Conservation (phyloP, 2,329 filamentous ascomycete genomes). For the Rasamsonia emersonii region DNA sequence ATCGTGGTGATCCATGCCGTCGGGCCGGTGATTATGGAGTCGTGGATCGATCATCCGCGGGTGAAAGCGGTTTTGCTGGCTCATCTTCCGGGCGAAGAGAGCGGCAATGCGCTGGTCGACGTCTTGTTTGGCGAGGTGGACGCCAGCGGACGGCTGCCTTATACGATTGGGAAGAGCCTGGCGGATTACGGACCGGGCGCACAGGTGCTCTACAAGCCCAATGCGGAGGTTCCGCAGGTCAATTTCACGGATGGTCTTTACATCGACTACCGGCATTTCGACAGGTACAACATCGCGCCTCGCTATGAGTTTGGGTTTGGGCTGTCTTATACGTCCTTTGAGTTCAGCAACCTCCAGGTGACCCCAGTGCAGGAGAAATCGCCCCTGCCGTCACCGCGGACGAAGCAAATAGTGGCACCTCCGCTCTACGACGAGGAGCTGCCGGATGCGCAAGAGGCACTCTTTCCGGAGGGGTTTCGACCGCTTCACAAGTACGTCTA, state of each 20-base stretch:
- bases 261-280: conserved; percentile 84
- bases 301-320: conserved; percentile 83
- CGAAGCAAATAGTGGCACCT: conserved; percentile 33
- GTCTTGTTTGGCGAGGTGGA: conserved; percentile 71
- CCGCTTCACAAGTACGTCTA: conserved; percentile 63
- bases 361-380: conserved; percentile 42
- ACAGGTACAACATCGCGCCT: conserved; percentile 63
- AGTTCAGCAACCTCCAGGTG: conserved; percentile 48
- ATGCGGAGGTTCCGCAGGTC: conserved; percentile 66
- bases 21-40: conserved; percentile 70
- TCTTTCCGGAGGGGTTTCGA: conserved; percentile 55
- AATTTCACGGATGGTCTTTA: conserved; percentile 76
- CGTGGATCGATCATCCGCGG: conserved; percentile 67
- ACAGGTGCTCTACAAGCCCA: conserved; percentile 60
- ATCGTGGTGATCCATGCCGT: conserved; percentile 84
- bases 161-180: conserved; percentile 68
- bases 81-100: conserved; percentile 82
- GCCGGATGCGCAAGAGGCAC: conserved; percentile 46
- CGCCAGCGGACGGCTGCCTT: conserved; percentile 74
- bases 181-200: conserved; percentile 68
- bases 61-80: conserved; percentile 74
- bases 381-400: conserved; percentile 35
- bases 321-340: conserved; percentile 69
- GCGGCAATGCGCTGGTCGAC: conserved; percentile 70
- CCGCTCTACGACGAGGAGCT: conserved; percentile 49